phyloP scores from a whole-genome alignment of 352 stramenopile genomes.

The Detonula confervacea region DNA sequence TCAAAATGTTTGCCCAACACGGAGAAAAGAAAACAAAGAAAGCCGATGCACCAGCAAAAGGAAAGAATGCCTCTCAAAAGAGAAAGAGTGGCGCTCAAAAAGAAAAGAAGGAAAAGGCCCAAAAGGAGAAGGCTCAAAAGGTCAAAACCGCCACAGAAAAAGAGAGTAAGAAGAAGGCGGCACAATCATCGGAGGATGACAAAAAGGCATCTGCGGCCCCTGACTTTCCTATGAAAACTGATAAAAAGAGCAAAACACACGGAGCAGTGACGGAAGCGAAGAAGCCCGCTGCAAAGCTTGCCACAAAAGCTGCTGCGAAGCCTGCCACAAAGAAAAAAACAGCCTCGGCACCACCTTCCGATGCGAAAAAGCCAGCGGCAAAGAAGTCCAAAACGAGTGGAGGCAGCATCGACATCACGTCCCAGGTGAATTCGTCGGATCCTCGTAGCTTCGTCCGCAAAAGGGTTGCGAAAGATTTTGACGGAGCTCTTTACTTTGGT shows the following conservation, averaged over 20 bases:
- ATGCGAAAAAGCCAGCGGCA: conserved; percentile 10
- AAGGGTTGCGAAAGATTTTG: conserved; percentile 59
- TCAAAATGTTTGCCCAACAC: conserved; percentile 40
- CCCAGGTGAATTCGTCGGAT: conserved; percentile 33
- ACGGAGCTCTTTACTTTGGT: conserved; percentile 52
- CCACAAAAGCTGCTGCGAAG: no score
- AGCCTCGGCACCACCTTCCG: background rate
- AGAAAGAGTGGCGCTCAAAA: conserved; percentile 3
- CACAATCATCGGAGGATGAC: background rate
- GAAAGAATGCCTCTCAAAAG: conserved; percentile 14
- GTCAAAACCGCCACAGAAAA: conserved; percentile 14
- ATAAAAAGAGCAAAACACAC: background rate
- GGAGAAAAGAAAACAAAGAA: conserved; percentile 49
- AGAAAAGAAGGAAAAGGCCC: conserved; percentile 9
- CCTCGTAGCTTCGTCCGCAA: conserved; percentile 40
- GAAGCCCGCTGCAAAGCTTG: no score
- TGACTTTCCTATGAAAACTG: conserved; percentile 26
- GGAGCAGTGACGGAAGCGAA: background rate
- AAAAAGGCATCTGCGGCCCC: conserved; percentile 1
- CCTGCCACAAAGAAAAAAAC: conserved; percentile 16
- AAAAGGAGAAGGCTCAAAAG: background rate
- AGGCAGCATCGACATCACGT: conserved; percentile 10
- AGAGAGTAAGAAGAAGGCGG: background rate
- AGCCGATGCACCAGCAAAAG: conserved; percentile 13
- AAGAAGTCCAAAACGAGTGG: conserved; percentile 43